Percentiles rank a stretch among this genome's conserved stretches.
These are phyloP conservation scores for Oryza australiensis DNA, from an alignment of 176 grass and related monocot genomes.

Conservation along the genomic window DNA sequence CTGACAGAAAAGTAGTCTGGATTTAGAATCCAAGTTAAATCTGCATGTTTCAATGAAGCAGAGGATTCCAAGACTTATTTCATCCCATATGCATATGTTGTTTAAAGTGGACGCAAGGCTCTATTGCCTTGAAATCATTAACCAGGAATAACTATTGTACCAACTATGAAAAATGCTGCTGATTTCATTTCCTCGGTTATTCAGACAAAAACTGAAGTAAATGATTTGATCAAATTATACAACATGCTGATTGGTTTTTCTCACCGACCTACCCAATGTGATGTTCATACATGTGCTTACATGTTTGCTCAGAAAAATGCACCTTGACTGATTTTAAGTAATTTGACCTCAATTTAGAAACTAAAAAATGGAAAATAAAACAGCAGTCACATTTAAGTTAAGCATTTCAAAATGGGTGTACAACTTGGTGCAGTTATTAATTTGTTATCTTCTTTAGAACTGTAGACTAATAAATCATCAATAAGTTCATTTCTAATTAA, in stretches of 20 bases:
- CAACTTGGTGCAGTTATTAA: neutral
- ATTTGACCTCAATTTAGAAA: neutral
- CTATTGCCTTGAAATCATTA: neutral
- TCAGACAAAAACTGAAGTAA: neutral
- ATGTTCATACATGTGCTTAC: constrained; percentile 13
- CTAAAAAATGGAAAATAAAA: constrained; percentile 7
- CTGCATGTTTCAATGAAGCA: constrained; percentile 1
- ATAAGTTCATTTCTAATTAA: neutral
- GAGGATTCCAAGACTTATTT: constrained; percentile 5
- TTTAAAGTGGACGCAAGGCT: constrained; percentile 8
- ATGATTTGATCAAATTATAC: constrained; percentile 14
- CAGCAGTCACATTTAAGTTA: neutral
- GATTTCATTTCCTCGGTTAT: neutral
- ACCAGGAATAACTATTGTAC: neutral
- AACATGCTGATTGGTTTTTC: neutral
- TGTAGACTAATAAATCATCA: constrained; percentile 17
- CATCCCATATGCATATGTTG: neutral
- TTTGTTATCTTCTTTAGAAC: neutral
- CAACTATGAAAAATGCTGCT: neutral
- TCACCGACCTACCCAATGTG: neutral
- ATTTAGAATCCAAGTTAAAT: constrained; percentile 28
- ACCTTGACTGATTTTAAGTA: neutral
- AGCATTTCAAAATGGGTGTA: constrained; percentile 14
- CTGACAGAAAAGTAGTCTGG: constrained; percentile 38
- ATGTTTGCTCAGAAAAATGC: constrained; percentile 27